These are phyloP conservation scores for Rhizodiscina lignyota DNA, from an alignment of 495 filamentous ascomycete genomes.

Conservation along the genomic window DNA sequence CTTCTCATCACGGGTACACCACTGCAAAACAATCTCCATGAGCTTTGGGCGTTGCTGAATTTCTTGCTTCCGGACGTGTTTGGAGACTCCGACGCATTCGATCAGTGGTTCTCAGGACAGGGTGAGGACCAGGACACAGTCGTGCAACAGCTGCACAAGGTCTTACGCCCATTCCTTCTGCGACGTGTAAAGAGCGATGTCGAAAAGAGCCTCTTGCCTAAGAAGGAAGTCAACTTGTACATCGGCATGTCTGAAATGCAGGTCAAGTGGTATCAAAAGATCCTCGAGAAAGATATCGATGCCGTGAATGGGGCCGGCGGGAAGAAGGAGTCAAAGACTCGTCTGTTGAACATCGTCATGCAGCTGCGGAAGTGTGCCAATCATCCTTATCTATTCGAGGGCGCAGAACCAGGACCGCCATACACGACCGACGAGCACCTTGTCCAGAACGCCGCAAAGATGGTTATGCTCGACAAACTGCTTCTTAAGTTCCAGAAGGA, in stretches of 20 bases:
- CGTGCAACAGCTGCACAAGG: conserved; percentile 91
- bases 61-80: conserved; percentile 97
- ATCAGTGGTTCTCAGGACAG: conserved; percentile 91
- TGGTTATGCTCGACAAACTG: conserved; percentile 92
- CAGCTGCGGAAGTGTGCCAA: conserved; percentile 99
- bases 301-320: conserved; percentile 95
- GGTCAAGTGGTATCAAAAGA: conserved; percentile 97
- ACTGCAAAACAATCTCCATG: conserved; percentile 95
- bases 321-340: conserved; percentile 95
- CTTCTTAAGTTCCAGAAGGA: conserved; percentile 66
- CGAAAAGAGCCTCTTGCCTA: conserved; percentile 92
- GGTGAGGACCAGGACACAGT: conserved; percentile 83
- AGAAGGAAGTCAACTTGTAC: conserved; percentile 95
- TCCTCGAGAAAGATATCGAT: conserved; percentile 97
- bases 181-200: conserved; percentile 97
- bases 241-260: conserved; percentile 99
- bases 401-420: conserved; percentile 90
- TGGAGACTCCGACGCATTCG: conserved; percentile 92
- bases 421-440: conserved; percentile 98
- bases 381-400: conserved; percentile 96
- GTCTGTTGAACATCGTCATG: conserved; percentile 99
- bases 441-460: conserved; percentile 86
- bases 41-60: conserved; percentile 97
- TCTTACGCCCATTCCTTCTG: conserved; percentile 84
- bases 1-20: conserved; percentile 95